Percentiles rank a stretch among this genome's conserved stretches.
These are phyloP conservation scores for Hirsutella thompsonii DNA, from an alignment of 2,329 filamentous ascomycete species.

Conservation along the genomic window DNA sequence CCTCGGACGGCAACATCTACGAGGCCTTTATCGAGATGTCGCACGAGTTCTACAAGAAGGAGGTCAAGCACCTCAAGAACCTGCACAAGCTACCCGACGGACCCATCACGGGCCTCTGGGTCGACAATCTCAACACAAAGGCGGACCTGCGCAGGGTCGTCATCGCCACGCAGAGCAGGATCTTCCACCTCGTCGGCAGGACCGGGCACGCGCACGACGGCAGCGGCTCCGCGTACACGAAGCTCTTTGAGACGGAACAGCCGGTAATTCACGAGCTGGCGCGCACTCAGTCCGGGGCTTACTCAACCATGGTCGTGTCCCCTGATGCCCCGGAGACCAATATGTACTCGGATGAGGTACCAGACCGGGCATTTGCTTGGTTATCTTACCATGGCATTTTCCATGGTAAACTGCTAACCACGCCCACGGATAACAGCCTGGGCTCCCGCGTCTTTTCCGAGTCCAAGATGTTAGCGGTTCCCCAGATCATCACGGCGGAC, in stretches of 20 bases:
- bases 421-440: conserved; percentile 46
- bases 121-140: conserved; percentile 56
- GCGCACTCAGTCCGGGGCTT: conserved; percentile 38
- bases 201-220: conserved; percentile 66
- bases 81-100: conserved; percentile 75
- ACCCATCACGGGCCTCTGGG: conserved; percentile 75
- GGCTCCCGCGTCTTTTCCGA: conserved; percentile 66
- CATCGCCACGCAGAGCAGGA: conserved; percentile 62
- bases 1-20: conserved; percentile 89
- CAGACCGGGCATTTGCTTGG: conserved; percentile 79
- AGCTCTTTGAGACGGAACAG: conserved; percentile 76
- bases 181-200: conserved; percentile 73
- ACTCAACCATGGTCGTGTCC: conserved; percentile 59
- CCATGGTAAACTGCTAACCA: conserved; percentile 64
- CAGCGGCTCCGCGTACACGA: conserved; percentile 72
- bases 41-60: conserved; percentile 87
- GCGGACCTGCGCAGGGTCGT: conserved; percentile 65
- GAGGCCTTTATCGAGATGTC: conserved; percentile 91
- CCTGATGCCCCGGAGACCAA: conserved; percentile 52
- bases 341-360: conserved; percentile 44
- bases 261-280: conserved; percentile 64
- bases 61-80: conserved; percentile 81
- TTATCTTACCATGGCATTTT: conserved; percentile 76
- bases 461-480: conserved; percentile 62
- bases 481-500: conserved; percentile 59